Evolutionary conservation across 441 rosid genomes (phyloP).

Genomic region (Euphorbia neoarborescens): DNA sequence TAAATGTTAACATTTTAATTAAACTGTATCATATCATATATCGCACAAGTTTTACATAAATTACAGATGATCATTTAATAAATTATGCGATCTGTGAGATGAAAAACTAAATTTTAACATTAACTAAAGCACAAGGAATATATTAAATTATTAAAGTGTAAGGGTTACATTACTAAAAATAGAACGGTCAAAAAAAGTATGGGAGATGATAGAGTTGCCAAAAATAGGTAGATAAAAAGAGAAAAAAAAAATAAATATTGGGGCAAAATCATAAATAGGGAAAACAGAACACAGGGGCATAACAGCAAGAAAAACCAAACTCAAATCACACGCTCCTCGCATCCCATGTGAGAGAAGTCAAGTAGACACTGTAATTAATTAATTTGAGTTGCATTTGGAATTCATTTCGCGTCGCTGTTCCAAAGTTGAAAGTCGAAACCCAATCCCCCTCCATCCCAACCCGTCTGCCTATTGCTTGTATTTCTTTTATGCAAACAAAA

Average conservation of each 20-base stretch:
- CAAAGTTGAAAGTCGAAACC: slow-evolving; percentile 28
- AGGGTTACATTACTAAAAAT: neutral
- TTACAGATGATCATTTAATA: neutral
- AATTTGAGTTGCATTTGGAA: slow-evolving; percentile 33
- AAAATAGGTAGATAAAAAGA: neutral
- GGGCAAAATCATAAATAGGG: neutral
- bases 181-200: neutral
- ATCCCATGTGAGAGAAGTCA: neutral
- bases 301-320: neutral
- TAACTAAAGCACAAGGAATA: neutral
- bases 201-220: neutral
- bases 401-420: slow-evolving; percentile 29
- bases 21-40: no score
- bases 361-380: no score
- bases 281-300: neutral
- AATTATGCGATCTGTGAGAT: no score
- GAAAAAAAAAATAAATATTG: neutral
- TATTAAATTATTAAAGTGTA: neutral
- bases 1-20: no score
- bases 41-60: no score
- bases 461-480: neutral
- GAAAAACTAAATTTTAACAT: neutral
- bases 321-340: neutral
- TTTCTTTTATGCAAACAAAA: neutral
- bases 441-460: slow-evolving; percentile 3